These are phyloP conservation scores for Sungouiozyma intestinalis DNA, from an alignment of 805 yeast genomes.

Conservation along the genomic window DNA sequence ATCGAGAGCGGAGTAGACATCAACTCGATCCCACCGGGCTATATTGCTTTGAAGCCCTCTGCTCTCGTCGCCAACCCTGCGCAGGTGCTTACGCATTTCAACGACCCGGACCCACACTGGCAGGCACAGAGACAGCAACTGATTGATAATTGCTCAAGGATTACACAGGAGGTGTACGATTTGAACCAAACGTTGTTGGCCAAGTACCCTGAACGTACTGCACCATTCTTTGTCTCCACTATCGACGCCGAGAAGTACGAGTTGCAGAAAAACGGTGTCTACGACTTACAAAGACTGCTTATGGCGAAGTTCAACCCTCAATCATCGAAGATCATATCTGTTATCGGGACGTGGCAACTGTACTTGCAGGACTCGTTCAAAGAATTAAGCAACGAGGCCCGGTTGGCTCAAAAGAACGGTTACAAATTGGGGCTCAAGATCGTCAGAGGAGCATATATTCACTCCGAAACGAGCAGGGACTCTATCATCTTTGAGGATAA, in stretches of 20 bases:
- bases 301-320: slow-evolving; percentile 60
- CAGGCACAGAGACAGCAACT: slow-evolving; percentile 40
- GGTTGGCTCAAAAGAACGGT: slow-evolving; percentile 46
- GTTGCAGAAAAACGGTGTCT: slow-evolving; percentile 76
- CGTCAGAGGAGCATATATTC: slow-evolving; percentile 93
- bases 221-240: slow-evolving; percentile 68
- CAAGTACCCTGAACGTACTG: slow-evolving; percentile 50
- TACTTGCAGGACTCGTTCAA: slow-evolving; percentile 64
- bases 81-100: slow-evolving; percentile 52
- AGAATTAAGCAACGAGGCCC: slow-evolving; percentile 51
- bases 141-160: slow-evolving; percentile 52
- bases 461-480: slow-evolving; percentile 66
- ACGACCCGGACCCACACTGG: slow-evolving; percentile 41
- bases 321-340: slow-evolving; percentile 44
- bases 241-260: slow-evolving; percentile 89
- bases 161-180: slow-evolving; percentile 46
- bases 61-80: slow-evolving; percentile 77
- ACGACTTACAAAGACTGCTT: slow-evolving; percentile 75
- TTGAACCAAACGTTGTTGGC: slow-evolving; percentile 41
- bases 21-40: slow-evolving; percentile 77
- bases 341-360: slow-evolving; percentile 90
- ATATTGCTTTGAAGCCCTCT: slow-evolving; percentile 88
- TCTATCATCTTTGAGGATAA: slow-evolving; percentile 65
- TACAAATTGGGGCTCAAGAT: slow-evolving; percentile 80
- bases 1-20: slow-evolving; percentile 35